phyloP scores from a whole-genome alignment of 2,329 filamentous ascomycete genomes.

The Ophiostoma ips region DNA sequence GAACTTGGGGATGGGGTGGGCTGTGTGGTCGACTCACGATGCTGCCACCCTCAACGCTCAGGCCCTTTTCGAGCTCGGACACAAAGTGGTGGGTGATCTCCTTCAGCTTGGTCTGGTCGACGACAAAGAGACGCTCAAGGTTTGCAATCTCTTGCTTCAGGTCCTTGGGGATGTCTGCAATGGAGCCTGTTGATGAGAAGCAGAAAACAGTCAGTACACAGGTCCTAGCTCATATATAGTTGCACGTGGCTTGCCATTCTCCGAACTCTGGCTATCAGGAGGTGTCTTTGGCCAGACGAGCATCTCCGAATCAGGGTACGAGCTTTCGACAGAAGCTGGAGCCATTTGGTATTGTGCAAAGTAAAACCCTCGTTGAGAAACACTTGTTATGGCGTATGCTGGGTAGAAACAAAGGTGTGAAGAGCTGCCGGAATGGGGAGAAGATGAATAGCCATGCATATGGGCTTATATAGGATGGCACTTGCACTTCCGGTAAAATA shows the following conservation, averaged over 20 bases:
- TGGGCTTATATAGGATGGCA: too few species aligned
- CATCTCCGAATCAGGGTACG: background rate
- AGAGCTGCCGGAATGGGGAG: too few species aligned
- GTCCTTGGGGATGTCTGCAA: slow-evolving; percentile 80
- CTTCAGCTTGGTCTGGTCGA: slow-evolving; percentile 70
- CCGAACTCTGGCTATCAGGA: background rate
- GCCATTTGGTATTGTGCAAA: background rate
- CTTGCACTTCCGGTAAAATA: too few species aligned
- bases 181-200: slow-evolving; percentile 48
- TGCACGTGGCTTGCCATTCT: background rate
- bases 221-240: background rate
- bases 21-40: slow-evolving; percentile 52
- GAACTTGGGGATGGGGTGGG: too few species aligned
- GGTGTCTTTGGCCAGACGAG: background rate
- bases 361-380: background rate
- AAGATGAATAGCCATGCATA: too few species aligned
- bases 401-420: too few species aligned
- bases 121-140: slow-evolving; percentile 72
- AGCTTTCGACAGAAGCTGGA: background rate
- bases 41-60: slow-evolving; percentile 76
- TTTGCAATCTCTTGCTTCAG: slow-evolving; percentile 66
- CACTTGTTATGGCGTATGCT: too few species aligned
- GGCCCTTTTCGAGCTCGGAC: slow-evolving; percentile 71
- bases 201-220: background rate
- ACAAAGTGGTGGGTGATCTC: slow-evolving; percentile 82